A percentile compares a stretch with the other conserved stretches of the same genome.
Evolutionary conservation across 179 eudicot species (phyloP).

Genomic region (Drosera spatulata): DNA sequence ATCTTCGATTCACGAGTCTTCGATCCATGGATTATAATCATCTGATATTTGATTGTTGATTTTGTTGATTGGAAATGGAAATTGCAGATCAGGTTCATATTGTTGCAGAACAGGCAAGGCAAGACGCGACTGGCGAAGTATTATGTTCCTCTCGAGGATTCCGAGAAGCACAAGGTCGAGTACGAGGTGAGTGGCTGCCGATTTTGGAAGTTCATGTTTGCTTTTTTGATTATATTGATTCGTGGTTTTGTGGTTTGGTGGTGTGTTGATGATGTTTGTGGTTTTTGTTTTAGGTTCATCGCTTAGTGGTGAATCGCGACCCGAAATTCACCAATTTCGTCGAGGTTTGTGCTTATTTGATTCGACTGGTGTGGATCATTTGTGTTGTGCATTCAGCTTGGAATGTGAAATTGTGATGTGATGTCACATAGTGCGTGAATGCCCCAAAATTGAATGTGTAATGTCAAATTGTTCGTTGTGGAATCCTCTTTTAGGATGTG

Average conservation of each 20-base stretch:
- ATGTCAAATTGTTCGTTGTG: no score
- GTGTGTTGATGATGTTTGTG: neutral
- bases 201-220: neutral
- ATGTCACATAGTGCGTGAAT: no score
- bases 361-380: neutral
- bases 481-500: no score
- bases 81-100: conserved; percentile 79
- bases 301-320: conserved; percentile 87
- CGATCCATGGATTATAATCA: no score
- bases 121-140: conserved; percentile 94
- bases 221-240: neutral
- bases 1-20: no score
- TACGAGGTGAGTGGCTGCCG: conserved; percentile 49
- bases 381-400: no score
- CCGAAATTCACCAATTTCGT: conserved; percentile 94
- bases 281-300: conserved; percentile 54
- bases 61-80: no score
- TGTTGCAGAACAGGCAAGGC: conserved; percentile 92
- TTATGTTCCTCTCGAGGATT: conserved; percentile 92
- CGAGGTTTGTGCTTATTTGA: conserved; percentile 37
- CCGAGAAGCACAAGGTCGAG: conserved; percentile 99
- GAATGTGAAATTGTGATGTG: no score
- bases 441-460: no score
- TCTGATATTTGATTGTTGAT: no score
- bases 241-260: neutral